Evolutionary conservation across 2,329 filamentous ascomycete species (phyloP), one percentile per base, ranked within the genome.

Genomic region (Dendryphion nanum): DNA sequence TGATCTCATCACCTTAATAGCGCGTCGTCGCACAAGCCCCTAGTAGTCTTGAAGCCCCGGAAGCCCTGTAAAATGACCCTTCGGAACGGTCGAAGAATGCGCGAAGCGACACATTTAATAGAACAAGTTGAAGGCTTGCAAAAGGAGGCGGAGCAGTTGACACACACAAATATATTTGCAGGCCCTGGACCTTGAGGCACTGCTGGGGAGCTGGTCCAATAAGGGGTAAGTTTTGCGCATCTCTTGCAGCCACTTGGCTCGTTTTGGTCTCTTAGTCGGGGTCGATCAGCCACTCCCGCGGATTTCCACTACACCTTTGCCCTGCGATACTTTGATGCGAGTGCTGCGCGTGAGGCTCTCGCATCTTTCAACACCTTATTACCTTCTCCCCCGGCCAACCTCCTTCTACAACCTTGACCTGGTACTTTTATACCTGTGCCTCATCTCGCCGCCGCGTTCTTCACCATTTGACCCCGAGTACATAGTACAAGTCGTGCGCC

Each of bases 261-360:
- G n/a, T n/a, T n/a, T n/a, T n/a, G n/a, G n/a, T n/a, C n/a, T n/a
- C n/a, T n/a, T n/a, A n/a, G n/a, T 26, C 18, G n/a, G 34, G 8
- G 19, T 14, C 31, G 2, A 30, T 37, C 52, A 60, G 60, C 58
- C 60, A 59, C 54, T 50, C 40, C 57, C 60, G 59, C 48, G 35
- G 34, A 45, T 42, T 40, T 50, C 36, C 38, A 31, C 47, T 32
- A 38, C 45, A 37, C 42, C 36, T 38, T n/a, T 34, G 38, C 31
- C 29, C 35, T 33, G 14, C 17, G 10, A 10, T 26, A n/a, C 23
- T 26, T 10, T n/a, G 3, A 26, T 26, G 10, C 10, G 10, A 26
- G 23, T n/a, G 12, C 24, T 19, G 34, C 37, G 35, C 33, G 29
- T 30, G 29, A 30, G 29, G 29, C 29, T 30, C 29, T 30, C 15